These are phyloP conservation scores for Croton laevigatus DNA, from an alignment of 441 rosid species.

Conservation along the genomic window DNA sequence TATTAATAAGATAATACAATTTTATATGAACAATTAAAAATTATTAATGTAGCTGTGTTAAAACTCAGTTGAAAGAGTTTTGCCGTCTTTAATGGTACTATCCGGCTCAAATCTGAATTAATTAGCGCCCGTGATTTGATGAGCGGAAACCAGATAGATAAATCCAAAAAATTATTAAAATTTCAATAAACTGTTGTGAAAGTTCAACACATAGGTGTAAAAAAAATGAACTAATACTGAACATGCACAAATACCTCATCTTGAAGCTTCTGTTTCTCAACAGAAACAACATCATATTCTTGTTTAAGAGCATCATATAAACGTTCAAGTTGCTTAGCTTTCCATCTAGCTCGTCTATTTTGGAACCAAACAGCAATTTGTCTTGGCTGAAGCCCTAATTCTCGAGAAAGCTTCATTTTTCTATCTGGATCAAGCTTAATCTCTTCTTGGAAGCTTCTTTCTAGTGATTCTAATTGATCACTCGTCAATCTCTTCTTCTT, in stretches of 20 bases:
- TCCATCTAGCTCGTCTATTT: conserved; percentile 93
- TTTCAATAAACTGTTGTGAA: too few species aligned
- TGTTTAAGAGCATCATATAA: conserved; percentile 65
- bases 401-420: conserved; percentile 80
- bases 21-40: too few species aligned
- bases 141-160: too few species aligned
- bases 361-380: conserved; percentile 97
- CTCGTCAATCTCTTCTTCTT: conserved; percentile 76
- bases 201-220: too few species aligned
- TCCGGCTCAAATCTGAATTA: too few species aligned
- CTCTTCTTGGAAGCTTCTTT: conserved; percentile 85
- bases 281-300: conserved; percentile 54
- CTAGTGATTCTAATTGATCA: conserved; percentile 65
- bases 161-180: too few species aligned
- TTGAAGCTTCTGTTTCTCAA: conserved; percentile 70
- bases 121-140: too few species aligned
- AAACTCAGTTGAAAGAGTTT: too few species aligned
- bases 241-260: conserved; percentile 59
- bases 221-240: too few species aligned
- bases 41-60: too few species aligned
- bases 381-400: conserved; percentile 81
- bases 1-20: too few species aligned
- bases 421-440: conserved; percentile 75
- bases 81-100: too few species aligned
- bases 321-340: conserved; percentile 77